Conservation (phyloP, 108 stramenopile species). For the Seminavis robusta region DNA sequence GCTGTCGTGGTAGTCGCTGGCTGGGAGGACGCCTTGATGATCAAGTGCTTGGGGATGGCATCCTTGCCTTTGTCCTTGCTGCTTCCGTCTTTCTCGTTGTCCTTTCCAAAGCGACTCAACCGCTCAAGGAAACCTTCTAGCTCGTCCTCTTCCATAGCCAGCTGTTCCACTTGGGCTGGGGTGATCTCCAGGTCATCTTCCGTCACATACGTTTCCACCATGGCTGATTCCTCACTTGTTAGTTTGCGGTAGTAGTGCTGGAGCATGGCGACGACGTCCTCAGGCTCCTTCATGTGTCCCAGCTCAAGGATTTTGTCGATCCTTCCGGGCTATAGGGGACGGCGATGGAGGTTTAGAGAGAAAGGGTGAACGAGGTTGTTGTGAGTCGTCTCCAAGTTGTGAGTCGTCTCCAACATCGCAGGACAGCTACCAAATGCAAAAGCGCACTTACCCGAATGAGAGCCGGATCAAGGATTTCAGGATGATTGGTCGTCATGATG, state of each 20-base stretch:
- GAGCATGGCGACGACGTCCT: constrained; percentile 32
- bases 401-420: no score
- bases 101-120: constrained; percentile 32
- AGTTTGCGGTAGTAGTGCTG: constrained; percentile 56
- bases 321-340: constrained; percentile 66
- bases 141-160: constrained; percentile 13
- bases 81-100: no score
- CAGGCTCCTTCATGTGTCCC: constrained; percentile 27
- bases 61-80: no score
- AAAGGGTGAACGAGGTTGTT: no score
- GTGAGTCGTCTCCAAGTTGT: no score
- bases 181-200: constrained; percentile 13
- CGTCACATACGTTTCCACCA: constrained; percentile 1
- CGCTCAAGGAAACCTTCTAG: no score
- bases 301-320: constrained; percentile 63
- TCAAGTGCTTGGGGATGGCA: no score
- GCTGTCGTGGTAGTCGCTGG: no score
- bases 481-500: constrained; percentile 70
- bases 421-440: no score
- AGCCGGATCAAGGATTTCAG: constrained; percentile 61
- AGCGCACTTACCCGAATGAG: no score
- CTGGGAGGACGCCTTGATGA: no score
- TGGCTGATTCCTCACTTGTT: not conserved
- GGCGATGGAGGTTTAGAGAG: no score
- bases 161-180: constrained; percentile 34